Percentiles rank a stretch among this genome's conserved stretches.
phyloP scores from a whole-genome alignment of 2,329 filamentous ascomycete species.

The Ambrosiella xylebori region DNA sequence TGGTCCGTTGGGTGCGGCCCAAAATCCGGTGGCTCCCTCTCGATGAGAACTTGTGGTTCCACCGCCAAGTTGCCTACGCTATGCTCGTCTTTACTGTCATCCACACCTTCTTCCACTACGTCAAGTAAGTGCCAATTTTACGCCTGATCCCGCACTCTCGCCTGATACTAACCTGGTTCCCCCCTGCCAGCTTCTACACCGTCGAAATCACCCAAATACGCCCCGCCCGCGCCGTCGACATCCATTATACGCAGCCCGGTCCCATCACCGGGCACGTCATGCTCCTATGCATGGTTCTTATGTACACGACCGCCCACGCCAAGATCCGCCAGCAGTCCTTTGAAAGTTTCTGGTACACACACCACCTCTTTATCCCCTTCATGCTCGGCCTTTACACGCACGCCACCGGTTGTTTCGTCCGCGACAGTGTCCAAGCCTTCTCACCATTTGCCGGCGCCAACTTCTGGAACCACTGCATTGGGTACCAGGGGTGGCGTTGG shows the following conservation, averaged over 20 bases:
- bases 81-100: slow-evolving; percentile 66
- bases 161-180: neutral
- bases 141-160: neutral
- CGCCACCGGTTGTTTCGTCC: slow-evolving; percentile 88
- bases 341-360: slow-evolving; percentile 98
- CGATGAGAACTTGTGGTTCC: slow-evolving; percentile 96
- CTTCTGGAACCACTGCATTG: slow-evolving; percentile 88
- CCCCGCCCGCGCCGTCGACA: slow-evolving; percentile 63
- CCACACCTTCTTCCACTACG: slow-evolving; percentile 72
- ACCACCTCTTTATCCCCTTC: slow-evolving; percentile 94
- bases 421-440: slow-evolving; percentile 52
- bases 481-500: slow-evolving; percentile 95
- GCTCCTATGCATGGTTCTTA: slow-evolving; percentile 94
- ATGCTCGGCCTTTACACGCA: slow-evolving; percentile 89
- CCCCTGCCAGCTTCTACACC: slow-evolving; percentile 53
- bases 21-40: slow-evolving; percentile 78
- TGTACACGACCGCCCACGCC: slow-evolving; percentile 90
- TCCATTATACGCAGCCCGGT: slow-evolving; percentile 77
- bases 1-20: slow-evolving; percentile 69
- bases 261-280: slow-evolving; percentile 94
- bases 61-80: slow-evolving; percentile 82
- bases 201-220: slow-evolving; percentile 76
- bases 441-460: slow-evolving; percentile 69
- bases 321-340: slow-evolving; percentile 93
- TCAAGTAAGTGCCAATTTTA: slow-evolving; percentile 37